Base-by-base conservation (phyloP, 805 yeast genomes). In the Ogataea pini region DNA sequence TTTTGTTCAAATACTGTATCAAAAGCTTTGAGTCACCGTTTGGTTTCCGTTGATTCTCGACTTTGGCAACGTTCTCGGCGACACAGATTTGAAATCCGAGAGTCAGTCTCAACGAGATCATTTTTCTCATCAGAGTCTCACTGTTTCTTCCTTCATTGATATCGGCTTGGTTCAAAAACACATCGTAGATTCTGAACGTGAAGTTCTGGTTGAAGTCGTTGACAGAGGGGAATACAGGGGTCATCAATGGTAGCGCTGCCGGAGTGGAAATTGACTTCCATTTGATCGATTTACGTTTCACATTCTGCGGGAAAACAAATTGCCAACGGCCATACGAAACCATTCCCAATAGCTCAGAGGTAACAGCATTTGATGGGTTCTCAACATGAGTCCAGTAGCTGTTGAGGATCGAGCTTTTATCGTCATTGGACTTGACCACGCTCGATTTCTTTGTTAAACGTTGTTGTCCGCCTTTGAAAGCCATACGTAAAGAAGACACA, bases 221-320 rank as follows among this genome's bases (percentile, higher is more conserved):
- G 10, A 74, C 69, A 0, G 84, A 65, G 0, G 98, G 97, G 58
- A 91, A 91, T 8, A 85, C 75, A 1, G 86, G 80, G 0, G 95
- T 82, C 2, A 89, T 82, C 0, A 88, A 71, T 0, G 99, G 99
- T 20, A 94, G 71, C 6, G 96, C 85, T 0, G 98, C 97, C 0
- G 99, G 99, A 0, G 97, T 82, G 12, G 90, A 85, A 45, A 95
- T 74, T 0, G 98, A 91, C 45, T 89, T 79, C 99, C 99, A 94
- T 61, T 91, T 91, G 43, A 91, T 84, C 13, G 83, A 72, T 57
- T 80, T 79, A 46, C 87, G 72, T 45, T 77, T 80, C 13, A 84
- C 81, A 36, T 79, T 78, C 12, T 78, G 77, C 0, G 98, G 96
- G 57, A 89, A 89, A 1, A 90, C 96, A 66, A 86, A 89, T 47